phyloP scores from a whole-genome alignment of 495 filamentous ascomycete genomes.

The Daldinia childiae region DNA sequence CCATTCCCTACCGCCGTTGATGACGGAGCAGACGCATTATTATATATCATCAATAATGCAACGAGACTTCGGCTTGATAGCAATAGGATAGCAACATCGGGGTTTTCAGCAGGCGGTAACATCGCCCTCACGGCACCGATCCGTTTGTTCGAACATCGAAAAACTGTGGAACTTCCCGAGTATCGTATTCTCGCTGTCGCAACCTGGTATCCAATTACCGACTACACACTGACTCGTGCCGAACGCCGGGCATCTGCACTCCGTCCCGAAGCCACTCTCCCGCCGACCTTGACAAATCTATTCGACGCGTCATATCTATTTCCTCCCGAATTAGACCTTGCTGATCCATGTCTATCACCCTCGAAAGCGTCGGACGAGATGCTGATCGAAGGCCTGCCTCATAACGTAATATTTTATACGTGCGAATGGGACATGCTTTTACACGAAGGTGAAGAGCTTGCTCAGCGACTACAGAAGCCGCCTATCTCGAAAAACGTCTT shows the following conservation, averaged over 20 bases:
- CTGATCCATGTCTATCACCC: constrained; percentile 53
- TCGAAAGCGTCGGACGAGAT: constrained; percentile 51
- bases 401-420: constrained; percentile 69
- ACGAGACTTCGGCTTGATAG: constrained; percentile 57
- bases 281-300: constrained; percentile 78
- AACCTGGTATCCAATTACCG: constrained; percentile 85
- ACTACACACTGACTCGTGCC: constrained; percentile 79
- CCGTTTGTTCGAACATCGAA: constrained; percentile 58
- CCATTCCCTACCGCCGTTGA: constrained; percentile 82
- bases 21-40: constrained; percentile 74
- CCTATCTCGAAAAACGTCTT: constrained; percentile 72
- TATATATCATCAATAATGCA: constrained; percentile 70
- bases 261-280: constrained; percentile 76
- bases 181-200: constrained; percentile 58
- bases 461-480: constrained; percentile 63
- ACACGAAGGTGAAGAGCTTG: constrained; percentile 76
- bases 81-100: constrained; percentile 71
- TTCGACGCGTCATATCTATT: constrained; percentile 86
- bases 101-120: constrained; percentile 91
- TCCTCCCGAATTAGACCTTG: constrained; percentile 51
- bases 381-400: constrained; percentile 55
- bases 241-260: constrained; percentile 70
- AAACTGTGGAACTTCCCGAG: constrained; percentile 36
- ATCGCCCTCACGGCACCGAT: constrained; percentile 83
- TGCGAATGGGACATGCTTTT: constrained; percentile 95